Evolutionary conservation across 768 basidiomycete species (phyloP), one percentile per base, ranked within the genome.

Genomic region (Pulveroboletus sp.): DNA sequence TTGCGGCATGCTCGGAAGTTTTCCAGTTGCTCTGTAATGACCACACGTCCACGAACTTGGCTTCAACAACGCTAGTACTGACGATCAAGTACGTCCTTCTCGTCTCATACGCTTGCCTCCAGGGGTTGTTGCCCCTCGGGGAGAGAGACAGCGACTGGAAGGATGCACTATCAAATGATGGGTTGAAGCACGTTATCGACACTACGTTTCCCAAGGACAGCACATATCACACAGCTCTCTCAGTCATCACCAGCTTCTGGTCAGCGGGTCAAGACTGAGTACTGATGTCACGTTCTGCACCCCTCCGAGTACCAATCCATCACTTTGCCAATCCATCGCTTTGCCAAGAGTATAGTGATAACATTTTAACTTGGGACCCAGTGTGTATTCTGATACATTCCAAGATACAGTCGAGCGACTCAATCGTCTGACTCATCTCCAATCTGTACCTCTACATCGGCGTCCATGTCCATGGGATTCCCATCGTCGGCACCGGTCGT

Each of bases 401-500:
- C 15, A 32, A 51, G 39, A 43, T 1, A 46, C 4, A 28, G 31
- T 51, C 2, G 21, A 21, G 21, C 21, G 21, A 21, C 21, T 21
- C 37, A 58, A 24, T 45, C n/a, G 10, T 69, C 70, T 13, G 65
- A 69, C 17, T 62, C 58, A 41, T 63, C 65, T 30, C 69, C 68
- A 13, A 47, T 53, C 26, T 66, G 63, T 43, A 58, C 69, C 24
- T 62, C 49, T 55, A 57, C 31, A 51, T 66, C 50, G 54, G 65
- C 15, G 60, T 77, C 77, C 41, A 74, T 69, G 59, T 88, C 86
- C 28, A 84, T 58, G 4, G 86, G 69, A 18, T 86, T 83, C 10
- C 77, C 80, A 28, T 81, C 82, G 56, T 83, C 83, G 8, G 73
- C 73, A 4, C 71, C 76, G 32, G 61, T 66, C 26, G 54, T 44